Base-by-base conservation (phyloP, 2,329 filamentous ascomycete species). In the Talaromyces rugulosus region DNA sequence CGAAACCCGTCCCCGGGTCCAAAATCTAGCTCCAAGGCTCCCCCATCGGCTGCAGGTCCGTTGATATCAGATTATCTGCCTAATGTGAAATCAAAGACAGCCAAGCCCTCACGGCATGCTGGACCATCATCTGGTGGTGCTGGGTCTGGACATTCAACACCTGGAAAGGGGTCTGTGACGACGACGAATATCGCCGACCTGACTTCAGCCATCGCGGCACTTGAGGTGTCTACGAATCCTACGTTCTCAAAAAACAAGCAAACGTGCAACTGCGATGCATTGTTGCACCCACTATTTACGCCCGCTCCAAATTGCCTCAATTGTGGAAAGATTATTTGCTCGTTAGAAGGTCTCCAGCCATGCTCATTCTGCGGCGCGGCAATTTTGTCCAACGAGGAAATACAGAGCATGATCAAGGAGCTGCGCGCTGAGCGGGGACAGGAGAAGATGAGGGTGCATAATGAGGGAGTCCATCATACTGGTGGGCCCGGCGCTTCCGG, bases 251-350 rank as follows among this genome's bases (percentile, higher is more conserved):
- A 87, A 6, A 82, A 86, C 57, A 85, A 89, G n/a, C 87, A 87
- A 61, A 79, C 74, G 68, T 99, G 95, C 76, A 90, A 90, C 69
- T 99, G 95, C 74, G 92, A 96, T 70, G 95, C 91, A 0, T 87
- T 90, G 0, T 86, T 91, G 1, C 95, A 99, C 74, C 91, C 94
- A 0, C 84, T 98, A 2, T 89, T 97, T 52, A 86, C 86, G n/a
- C 92, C 94, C 0, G 92, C 93, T 0, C 95, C 95, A 0, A 99
- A 98, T 73, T 99, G 95, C 72, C 79, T 96, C 16, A 88, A 85
- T 52, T 99, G 95, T 70, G 95, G 95, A 63, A 98, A 98, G 74
- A 92, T 99, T 12, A 89, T 98, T 60, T 99, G 95, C 74, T 87
- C 96, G 28, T 93, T 95, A 70, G 93, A 99, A 76, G 95, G 95